phyloP scores from a whole-genome alignment of 129 eudicot genomes.

The Flaveria brownii region DNA sequence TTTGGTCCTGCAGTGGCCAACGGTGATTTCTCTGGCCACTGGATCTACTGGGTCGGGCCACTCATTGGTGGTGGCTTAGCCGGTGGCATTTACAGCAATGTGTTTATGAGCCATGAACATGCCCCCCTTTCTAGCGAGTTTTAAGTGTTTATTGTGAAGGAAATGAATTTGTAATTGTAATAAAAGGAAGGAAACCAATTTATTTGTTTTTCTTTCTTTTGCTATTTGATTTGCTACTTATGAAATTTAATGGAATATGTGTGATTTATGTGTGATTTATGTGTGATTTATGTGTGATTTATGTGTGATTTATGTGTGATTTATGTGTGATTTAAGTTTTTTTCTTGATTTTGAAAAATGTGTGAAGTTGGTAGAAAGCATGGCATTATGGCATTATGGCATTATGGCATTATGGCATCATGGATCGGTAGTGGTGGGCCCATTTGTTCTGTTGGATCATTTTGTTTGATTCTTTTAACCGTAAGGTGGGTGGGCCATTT shows the following conservation, averaged over 20 bases:
- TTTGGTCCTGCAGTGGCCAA: conserved; percentile 71
- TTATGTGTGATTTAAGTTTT: neutral
- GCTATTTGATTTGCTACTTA: neutral
- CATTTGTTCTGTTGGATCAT: conserved; percentile 24
- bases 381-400: neutral
- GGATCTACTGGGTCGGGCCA: conserved; percentile 82
- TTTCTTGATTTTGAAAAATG: conserved; percentile 20
- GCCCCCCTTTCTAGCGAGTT: conserved; percentile 50
- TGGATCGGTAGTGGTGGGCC: conserved; percentile 38
- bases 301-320: neutral
- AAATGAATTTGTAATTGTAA: conserved; percentile 22
- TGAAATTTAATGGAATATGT: neutral
- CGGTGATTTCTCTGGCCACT: conserved; percentile 55
- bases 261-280: neutral
- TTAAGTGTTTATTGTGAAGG: conserved; percentile 21
- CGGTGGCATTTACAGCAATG: conserved; percentile 50
- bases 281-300: neutral
- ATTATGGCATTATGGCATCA: neutral
- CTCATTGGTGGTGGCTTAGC: conserved; percentile 71
- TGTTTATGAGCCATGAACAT: conserved; percentile 57
- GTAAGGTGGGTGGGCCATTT: conserved; percentile 29
- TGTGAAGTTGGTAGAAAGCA: neutral
- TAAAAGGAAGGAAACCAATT: conserved; percentile 30
- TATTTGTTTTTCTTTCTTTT: conserved; percentile 32
- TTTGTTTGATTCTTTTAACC: conserved; percentile 25